phyloP scores from a whole-genome alignment of 164 flowering plant species.

The Liriodendron chinense region DNA sequence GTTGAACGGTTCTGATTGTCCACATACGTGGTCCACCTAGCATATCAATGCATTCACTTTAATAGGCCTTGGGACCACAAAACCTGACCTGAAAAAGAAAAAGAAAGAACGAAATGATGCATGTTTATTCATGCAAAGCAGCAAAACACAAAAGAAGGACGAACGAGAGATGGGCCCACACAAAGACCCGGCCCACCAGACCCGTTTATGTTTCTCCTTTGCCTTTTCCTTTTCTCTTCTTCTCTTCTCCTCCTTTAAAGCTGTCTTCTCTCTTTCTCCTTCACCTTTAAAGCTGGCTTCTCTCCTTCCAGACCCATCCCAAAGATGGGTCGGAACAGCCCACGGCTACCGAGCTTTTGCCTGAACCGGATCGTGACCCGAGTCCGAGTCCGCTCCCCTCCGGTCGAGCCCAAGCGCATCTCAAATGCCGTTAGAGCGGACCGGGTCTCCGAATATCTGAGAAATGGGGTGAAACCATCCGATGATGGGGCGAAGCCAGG shows the following conservation, averaged over 20 bases:
- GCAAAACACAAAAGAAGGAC: neutral
- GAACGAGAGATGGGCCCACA: neutral
- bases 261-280: neutral
- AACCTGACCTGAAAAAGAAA: conserved; percentile 3
- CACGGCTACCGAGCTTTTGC: conserved; percentile 52
- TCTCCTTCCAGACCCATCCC: neutral
- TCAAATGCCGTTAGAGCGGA: conserved; percentile 15
- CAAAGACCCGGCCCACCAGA: neutral
- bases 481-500: conserved; percentile 16
- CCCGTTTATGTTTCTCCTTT: neutral
- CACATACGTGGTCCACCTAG: neutral
- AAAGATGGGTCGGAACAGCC: conserved; percentile 42
- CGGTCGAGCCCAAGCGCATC: conserved; percentile 34
- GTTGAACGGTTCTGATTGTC: neutral
- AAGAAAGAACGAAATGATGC: conserved; percentile 15
- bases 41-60: conserved; percentile 23
- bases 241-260: conserved; percentile 4
- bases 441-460: neutral
- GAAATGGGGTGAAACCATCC: conserved; percentile 8
- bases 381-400: conserved; percentile 54
- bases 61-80: conserved; percentile 19
- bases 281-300: neutral
- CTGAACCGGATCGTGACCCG: conserved; percentile 55
- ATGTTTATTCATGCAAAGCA: neutral
- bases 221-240: neutral